Evolutionary conservation across 345 rosid species (phyloP), one percentile per base, ranked within the genome.

Genomic region (Arabidopsis arenosa): DNA sequence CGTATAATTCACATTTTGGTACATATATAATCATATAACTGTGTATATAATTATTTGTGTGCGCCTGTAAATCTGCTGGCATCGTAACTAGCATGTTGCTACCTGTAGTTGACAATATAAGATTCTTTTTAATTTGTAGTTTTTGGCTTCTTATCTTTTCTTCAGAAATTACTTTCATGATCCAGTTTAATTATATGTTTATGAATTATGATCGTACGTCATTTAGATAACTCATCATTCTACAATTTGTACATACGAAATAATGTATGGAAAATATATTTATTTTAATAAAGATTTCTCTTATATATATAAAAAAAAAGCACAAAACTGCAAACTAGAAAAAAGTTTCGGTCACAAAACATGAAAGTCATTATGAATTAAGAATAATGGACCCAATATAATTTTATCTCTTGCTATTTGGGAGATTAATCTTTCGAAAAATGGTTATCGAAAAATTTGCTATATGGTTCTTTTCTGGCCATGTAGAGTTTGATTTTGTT

Each of bases 41-140:
- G 26, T 23, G 26, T 23, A 23, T 23, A 23, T 10, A 65, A 9
- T 4, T 28, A 58, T 58, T 26, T 58, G 41, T 15, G 33, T 55
- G 62, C 68, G 54, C 43, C 79, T 67, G 68, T 67, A 51, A 75
- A 39, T 75, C 55, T 68, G 79, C 74, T 67, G 79, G 74, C 79
- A 28, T 67, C 67, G 30, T 48, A 72, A 26, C 47, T 26, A 59
- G 63, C 74, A 75, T 75, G 63, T 68, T 32, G 47, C 66, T 9
- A 2, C 3, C 12, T 39, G 11, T 32, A 57, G 51, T 66, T 47
- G 59, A 36, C 72, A 66, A 65, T 21, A 14, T 47, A 12, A 15
- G n/a, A 23, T 73, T 12, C 5, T 18, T 66, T 41, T 68, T n/a
- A n/a, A n/a, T n/a, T n/a, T 26, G n/a, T 0, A n/a, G 57, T 65